phyloP scores from a whole-genome alignment of 306 rosid genomes.

The Gastrolobium villosum region DNA sequence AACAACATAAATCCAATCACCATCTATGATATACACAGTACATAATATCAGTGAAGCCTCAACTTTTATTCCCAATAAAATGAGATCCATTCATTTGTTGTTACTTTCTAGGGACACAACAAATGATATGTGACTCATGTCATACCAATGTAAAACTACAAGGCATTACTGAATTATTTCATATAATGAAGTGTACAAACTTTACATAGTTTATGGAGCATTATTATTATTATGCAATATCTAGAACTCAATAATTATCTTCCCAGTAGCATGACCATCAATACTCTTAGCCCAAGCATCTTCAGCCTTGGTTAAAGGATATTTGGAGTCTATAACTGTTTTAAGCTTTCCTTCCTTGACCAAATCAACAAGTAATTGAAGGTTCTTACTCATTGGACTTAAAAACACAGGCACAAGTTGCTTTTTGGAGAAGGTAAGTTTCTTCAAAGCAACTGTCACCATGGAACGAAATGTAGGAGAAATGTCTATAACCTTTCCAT shows the following conservation, averaged over 20 bases:
- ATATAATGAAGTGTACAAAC: neutral
- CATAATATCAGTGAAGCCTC: neutral
- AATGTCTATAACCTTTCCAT: conserved; percentile 77
- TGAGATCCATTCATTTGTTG: neutral
- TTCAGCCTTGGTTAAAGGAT: conserved; percentile 67
- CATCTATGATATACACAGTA: neutral
- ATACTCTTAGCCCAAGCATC: conserved; percentile 80
- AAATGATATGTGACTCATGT: neutral
- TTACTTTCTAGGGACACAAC: neutral
- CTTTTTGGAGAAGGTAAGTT: conserved; percentile 76
- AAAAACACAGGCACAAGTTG: conserved; percentile 65
- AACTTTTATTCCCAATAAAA: neutral
- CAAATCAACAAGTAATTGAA: conserved; percentile 68
- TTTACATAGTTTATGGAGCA: neutral
- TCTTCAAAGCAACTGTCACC: conserved; percentile 59
- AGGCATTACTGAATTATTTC: neutral
- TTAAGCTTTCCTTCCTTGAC: conserved; percentile 79
- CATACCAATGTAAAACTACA: neutral
- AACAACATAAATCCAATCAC: neutral
- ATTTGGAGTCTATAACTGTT: conserved; percentile 72
- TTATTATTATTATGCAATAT: neutral
- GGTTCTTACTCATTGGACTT: conserved; percentile 57
- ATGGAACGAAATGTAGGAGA: conserved; percentile 55
- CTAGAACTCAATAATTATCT: conserved; percentile 73
- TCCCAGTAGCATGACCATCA: conserved; percentile 92